Percentiles rank a stretch among this genome's conserved stretches.
Conservation (phyloP, 139 green algal genomes). For the Haematococcus sp. region DNA sequence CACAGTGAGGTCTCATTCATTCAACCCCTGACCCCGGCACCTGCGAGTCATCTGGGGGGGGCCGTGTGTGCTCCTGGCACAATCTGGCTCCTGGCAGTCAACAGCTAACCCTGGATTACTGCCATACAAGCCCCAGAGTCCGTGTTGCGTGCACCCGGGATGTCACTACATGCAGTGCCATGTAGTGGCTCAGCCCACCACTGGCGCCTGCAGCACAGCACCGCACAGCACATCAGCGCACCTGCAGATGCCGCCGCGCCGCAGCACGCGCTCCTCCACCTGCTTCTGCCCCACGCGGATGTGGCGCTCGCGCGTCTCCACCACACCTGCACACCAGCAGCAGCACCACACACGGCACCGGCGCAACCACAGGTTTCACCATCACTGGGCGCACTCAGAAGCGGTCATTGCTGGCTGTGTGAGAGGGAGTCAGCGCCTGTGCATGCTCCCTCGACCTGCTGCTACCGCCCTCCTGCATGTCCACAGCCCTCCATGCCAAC, state of each 20-base stretch:
- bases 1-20: not conserved
- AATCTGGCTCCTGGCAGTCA: too few species aligned
- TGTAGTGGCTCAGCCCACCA: too few species aligned
- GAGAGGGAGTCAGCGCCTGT: not conserved
- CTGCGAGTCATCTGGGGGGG: too few species aligned
- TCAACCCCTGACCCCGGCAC: not conserved
- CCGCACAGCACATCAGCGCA: constrained; percentile 4
- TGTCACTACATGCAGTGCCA: too few species aligned
- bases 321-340: constrained; percentile 5
- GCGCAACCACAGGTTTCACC: too few species aligned
- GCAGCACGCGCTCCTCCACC: constrained; percentile 27
- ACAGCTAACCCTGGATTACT: too few species aligned
- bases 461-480: not conserved
- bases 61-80: too few species aligned
- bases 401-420: not conserved
- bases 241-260: constrained; percentile 14
- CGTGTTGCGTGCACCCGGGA: too few species aligned
- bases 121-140: too few species aligned
- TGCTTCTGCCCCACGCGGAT: constrained; percentile 32
- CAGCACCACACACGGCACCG: constrained; percentile 25
- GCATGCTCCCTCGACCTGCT: not conserved
- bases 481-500: not conserved
- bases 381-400: too few species aligned
- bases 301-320: constrained; percentile 16
- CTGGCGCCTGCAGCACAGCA: too few species aligned